A percentile compares a stretch with the other conserved stretches of the same genome.
phyloP scores from a whole-genome alignment of 352 stramenopile genomes.

The Discostella stelligera region DNA sequence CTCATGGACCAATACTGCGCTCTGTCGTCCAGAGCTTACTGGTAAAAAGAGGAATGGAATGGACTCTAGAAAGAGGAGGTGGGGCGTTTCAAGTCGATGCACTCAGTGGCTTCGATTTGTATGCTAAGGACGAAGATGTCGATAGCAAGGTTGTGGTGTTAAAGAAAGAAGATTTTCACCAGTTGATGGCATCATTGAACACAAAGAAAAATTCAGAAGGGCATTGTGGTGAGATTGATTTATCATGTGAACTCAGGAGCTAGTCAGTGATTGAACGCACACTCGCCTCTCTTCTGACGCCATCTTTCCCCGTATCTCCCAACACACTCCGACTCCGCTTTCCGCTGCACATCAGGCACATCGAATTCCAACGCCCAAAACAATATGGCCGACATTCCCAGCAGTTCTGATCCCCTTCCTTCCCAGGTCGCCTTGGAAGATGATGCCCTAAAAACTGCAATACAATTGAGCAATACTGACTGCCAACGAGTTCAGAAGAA shows the following conservation, averaged over 20 bases:
- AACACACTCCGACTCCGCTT: too few species aligned
- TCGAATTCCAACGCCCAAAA: too few species aligned
- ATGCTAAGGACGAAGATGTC: conserved; percentile 6
- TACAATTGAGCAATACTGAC: conserved; percentile 27
- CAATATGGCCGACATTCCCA: background rate
- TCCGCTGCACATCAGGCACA: too few species aligned
- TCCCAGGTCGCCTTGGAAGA: conserved; percentile 29
- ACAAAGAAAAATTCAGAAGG: conserved; percentile 11
- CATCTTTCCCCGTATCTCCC: too few species aligned
- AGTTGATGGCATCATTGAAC: conserved; percentile 15
- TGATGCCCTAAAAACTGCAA: conserved; percentile 13
- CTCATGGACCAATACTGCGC: conserved; percentile 35
- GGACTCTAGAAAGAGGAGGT: conserved; percentile 22
- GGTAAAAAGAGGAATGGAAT: conserved; percentile 42
- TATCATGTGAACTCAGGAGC: background rate
- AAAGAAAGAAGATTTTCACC: conserved; percentile 37
- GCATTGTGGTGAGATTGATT: conserved; percentile 20
- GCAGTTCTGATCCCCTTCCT: conserved; percentile 26
- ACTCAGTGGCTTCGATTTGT: conserved; percentile 36
- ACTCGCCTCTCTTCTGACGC: too few species aligned
- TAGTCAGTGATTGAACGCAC: too few species aligned
- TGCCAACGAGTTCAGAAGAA: conserved; percentile 13
- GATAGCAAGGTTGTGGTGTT: conserved; percentile 36
- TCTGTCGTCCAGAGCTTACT: conserved; percentile 28
- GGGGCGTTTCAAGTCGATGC: conserved; percentile 50